These are phyloP conservation scores for Annulohypoxylon maeteangense DNA, from an alignment of 495 filamentous ascomycete genomes.

Conservation along the genomic window DNA sequence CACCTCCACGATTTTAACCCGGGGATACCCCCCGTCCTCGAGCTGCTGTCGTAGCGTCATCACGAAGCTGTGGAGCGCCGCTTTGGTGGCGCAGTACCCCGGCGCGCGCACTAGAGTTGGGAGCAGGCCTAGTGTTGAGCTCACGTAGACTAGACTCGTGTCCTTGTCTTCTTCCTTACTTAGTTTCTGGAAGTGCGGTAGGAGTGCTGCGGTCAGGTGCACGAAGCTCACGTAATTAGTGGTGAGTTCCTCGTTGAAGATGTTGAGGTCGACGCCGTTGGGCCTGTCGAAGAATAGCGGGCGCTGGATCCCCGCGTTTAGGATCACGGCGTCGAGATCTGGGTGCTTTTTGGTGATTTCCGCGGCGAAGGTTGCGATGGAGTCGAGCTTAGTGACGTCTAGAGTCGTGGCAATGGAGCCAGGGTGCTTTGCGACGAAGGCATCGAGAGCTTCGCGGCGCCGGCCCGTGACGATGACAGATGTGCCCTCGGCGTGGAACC, in stretches of 20 bases:
- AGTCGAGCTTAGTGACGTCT: constrained; percentile 66
- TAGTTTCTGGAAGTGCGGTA: constrained; percentile 64
- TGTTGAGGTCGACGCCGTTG: constrained; percentile 62
- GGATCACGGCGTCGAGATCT: constrained; percentile 63
- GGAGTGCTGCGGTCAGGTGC: constrained; percentile 66
- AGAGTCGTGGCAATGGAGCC: constrained; percentile 59
- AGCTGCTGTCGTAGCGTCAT: constrained; percentile 66
- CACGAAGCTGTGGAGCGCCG: constrained; percentile 61
- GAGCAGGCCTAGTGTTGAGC: constrained; percentile 58
- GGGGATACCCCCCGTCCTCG: constrained; percentile 42
- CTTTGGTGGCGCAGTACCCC: constrained; percentile 64
- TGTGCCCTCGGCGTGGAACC: constrained; percentile 64
- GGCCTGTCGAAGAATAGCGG: constrained; percentile 68
- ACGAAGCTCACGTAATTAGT: constrained; percentile 72
- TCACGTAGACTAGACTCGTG: constrained; percentile 53
- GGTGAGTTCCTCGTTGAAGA: constrained; percentile 62
- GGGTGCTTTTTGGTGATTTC: constrained; percentile 64
- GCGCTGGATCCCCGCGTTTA: constrained; percentile 65
- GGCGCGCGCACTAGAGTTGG: constrained; percentile 51
- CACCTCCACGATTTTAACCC: constrained; percentile 67
- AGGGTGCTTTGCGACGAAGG: constrained; percentile 64
- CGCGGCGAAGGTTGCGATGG: constrained; percentile 64
- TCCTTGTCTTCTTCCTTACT: constrained; percentile 30
- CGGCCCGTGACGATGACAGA: constrained; percentile 67
- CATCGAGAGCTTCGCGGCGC: constrained; percentile 67